phyloP scores from a whole-genome alignment of 2,329 filamentous ascomycete genomes.

The Fusarium illudens region DNA sequence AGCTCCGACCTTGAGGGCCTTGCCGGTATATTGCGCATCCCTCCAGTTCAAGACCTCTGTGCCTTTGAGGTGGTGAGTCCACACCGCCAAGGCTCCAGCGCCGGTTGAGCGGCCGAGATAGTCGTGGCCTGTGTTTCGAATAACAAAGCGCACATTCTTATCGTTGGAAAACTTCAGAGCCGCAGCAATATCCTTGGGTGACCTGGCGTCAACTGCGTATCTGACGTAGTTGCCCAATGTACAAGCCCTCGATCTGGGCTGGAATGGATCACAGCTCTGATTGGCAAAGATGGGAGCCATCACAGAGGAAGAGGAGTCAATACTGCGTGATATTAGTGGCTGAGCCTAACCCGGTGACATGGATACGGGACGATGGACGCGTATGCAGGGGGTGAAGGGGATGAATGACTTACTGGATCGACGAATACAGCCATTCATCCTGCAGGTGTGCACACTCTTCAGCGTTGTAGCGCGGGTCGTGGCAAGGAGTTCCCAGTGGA shows the following conservation, averaged over 20 bases:
- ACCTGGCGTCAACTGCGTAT: slow-evolving; percentile 49
- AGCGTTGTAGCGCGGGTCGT: slow-evolving; percentile 57
- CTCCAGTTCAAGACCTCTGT: slow-evolving; percentile 51
- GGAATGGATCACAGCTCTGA: slow-evolving; percentile 51
- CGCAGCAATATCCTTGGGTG: slow-evolving; percentile 43
- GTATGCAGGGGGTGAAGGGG: background rate
- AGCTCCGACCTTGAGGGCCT: slow-evolving; percentile 62
- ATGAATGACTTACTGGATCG: slow-evolving; percentile 51
- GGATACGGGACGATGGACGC: background rate
- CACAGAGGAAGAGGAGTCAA: slow-evolving; percentile 33
- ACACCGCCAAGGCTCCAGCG: slow-evolving; percentile 50
- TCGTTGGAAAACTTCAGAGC: slow-evolving; percentile 42
- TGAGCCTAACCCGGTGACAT: background rate
- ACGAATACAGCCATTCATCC: slow-evolving; percentile 54
- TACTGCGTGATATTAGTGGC: slow-evolving; percentile 5
- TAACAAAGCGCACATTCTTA: slow-evolving; percentile 57
- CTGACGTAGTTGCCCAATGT: slow-evolving; percentile 54
- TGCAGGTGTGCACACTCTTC: slow-evolving; percentile 53
- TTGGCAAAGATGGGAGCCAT: slow-evolving; percentile 52
- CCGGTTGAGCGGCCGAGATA: slow-evolving; percentile 67
- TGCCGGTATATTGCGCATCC: slow-evolving; percentile 55
- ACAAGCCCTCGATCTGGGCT: slow-evolving; percentile 46
- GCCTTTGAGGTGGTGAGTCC: slow-evolving; percentile 54
- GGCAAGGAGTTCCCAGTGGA: slow-evolving; percentile 60
- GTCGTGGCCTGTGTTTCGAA: slow-evolving; percentile 63